These are phyloP conservation scores for Leccinum cinnamomeum DNA, from an alignment of 1,284 basidiomycete species.

Conservation along the genomic window DNA sequence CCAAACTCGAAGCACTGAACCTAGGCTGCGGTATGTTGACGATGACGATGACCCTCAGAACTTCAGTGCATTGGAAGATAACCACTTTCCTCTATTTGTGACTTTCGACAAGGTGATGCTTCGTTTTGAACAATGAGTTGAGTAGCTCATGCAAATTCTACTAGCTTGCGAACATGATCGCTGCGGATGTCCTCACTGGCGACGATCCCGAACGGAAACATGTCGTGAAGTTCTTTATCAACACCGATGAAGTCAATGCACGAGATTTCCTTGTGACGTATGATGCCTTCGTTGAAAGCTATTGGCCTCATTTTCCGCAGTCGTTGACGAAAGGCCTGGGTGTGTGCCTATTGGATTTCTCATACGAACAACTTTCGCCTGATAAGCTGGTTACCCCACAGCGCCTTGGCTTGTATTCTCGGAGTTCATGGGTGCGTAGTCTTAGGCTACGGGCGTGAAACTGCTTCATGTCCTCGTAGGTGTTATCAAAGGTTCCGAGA, in stretches of 20 bases:
- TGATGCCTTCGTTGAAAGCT: slow-evolving; percentile 49
- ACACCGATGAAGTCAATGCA: slow-evolving; percentile 13
- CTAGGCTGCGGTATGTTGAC: slow-evolving; percentile 44
- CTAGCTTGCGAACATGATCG: slow-evolving; percentile 18
- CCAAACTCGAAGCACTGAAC: slow-evolving; percentile 31
- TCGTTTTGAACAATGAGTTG: neutral
- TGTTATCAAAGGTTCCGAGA: slow-evolving; percentile 67
- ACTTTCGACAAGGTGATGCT: slow-evolving; percentile 58
- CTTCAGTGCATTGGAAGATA: slow-evolving; percentile 58
- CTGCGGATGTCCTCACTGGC: slow-evolving; percentile 24
- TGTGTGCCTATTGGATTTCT: slow-evolving; percentile 27
- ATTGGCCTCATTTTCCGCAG: slow-evolving; percentile 68
- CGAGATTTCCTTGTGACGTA: slow-evolving; percentile 44
- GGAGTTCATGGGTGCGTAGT: slow-evolving; percentile 61
- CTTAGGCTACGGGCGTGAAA: neutral
- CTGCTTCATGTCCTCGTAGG: slow-evolving; percentile 38
- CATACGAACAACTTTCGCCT: neutral
- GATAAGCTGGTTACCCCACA: slow-evolving; percentile 24
- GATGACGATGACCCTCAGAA: slow-evolving; percentile 50
- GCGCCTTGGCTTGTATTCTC: slow-evolving; percentile 65
- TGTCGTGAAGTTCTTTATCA: slow-evolving; percentile 18
- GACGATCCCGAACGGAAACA: slow-evolving; percentile 11
- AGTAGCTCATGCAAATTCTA: slow-evolving; percentile 4
- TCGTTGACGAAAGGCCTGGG: slow-evolving; percentile 54
- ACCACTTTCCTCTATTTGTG: slow-evolving; percentile 71